Conservation (phyloP, 208 protist species). For the Porcisia hertigi region DNA sequence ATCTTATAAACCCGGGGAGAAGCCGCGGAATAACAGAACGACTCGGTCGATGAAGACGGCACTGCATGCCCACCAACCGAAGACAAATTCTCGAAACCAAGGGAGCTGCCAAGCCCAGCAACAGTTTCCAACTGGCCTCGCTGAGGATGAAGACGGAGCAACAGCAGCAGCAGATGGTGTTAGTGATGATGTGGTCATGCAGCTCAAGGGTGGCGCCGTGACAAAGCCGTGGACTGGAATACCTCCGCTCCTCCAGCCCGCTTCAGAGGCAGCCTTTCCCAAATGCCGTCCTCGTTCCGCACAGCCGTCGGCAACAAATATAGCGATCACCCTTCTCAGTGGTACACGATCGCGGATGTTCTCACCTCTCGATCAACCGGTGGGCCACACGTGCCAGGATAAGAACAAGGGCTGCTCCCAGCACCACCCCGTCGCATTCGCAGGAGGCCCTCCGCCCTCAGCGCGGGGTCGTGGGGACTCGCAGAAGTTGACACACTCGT, state of each 20-base stretch:
- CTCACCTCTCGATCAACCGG: conserved; percentile 7
- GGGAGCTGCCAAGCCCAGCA: background rate
- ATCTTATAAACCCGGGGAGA: background rate
- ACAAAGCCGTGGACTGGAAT: conserved; percentile 6
- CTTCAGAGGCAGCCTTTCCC: background rate
- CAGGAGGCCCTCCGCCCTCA: background rate
- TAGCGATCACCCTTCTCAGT: background rate
- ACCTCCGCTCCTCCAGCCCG: background rate
- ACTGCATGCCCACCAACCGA: background rate
- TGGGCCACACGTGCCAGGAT: conserved; percentile 7
- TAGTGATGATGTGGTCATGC: background rate
- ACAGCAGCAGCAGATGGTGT: background rate
- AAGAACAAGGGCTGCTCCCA: background rate
- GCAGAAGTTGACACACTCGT: background rate
- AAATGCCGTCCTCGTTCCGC: conserved; percentile 1
- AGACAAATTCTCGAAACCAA: background rate
- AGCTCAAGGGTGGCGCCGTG: conserved; percentile 7
- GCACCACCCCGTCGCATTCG: background rate
- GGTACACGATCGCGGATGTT: background rate
- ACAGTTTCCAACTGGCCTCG: background rate
- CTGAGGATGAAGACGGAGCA: conserved; percentile 4
- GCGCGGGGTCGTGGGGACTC: background rate
- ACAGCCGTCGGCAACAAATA: background rate
- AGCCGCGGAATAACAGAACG: no score
- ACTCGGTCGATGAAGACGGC: background rate